phyloP scores from a whole-genome alignment of 1,139 yeast species.

The Eremothecium sinecaudum region DNA sequence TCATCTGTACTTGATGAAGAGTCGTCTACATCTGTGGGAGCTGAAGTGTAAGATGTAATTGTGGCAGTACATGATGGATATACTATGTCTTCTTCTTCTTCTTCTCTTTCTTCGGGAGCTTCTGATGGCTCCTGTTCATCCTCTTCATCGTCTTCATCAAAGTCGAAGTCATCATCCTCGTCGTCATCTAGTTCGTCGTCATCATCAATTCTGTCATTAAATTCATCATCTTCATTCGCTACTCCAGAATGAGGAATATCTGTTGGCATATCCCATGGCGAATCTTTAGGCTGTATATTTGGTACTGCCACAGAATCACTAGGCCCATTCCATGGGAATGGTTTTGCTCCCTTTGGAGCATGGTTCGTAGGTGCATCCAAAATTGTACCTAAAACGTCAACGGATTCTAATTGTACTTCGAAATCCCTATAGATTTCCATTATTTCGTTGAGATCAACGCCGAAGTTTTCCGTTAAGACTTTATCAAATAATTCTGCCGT shows the following conservation, averaged over 20 bases:
- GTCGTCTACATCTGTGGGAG: no score
- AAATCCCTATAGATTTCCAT: slow-evolving; percentile 2
- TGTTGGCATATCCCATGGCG: slow-evolving; percentile 5
- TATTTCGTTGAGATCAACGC: not conserved
- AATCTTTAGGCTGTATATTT: not conserved
- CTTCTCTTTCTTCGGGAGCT: no score
- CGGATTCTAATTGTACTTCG: not conserved
- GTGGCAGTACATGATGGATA: no score
- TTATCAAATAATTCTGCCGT: slow-evolving; percentile 2
- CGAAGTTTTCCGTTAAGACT: slow-evolving; percentile 2
- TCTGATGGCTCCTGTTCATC: no score
- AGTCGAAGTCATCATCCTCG: no score
- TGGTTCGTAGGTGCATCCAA: slow-evolving; percentile 1
- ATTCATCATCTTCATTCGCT: not conserved
- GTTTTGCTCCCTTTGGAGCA: not conserved
- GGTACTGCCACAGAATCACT: not conserved
- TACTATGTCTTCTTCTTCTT: no score
- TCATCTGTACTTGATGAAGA: no score
- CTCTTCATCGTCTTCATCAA: no score
- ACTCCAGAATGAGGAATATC: not conserved
- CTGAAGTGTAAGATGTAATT: no score
- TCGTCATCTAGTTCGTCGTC: not conserved
- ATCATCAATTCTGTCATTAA: not conserved
- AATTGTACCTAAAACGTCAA: not conserved
- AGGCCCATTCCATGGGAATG: slow-evolving; percentile 3